These are phyloP conservation scores for Daldinia concentrica DNA, from an alignment of 495 filamentous ascomycete species.

Conservation along the genomic window DNA sequence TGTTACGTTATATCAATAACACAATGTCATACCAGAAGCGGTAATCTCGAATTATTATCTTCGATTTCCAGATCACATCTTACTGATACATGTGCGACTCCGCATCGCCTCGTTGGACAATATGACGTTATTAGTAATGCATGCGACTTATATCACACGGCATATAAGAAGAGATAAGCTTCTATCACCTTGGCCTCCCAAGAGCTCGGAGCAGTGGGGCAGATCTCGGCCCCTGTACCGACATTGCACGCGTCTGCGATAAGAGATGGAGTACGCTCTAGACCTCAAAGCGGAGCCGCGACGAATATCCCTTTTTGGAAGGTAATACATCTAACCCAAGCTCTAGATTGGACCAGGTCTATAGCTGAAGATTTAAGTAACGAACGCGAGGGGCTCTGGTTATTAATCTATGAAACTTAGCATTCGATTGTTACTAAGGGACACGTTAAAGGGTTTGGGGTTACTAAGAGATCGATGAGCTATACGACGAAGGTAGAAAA, in stretches of 20 bases:
- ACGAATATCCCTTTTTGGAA: slow-evolving; percentile 25
- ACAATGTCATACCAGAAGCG: neutral
- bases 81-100: neutral
- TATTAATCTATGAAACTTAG: neutral
- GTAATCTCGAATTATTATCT: neutral
- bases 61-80: neutral
- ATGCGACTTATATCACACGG: neutral
- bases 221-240: neutral
- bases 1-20: neutral
- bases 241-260: neutral
- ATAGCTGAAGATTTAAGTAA: neutral
- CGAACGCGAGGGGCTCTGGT: neutral
- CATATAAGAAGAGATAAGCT: neutral
- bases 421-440: neutral
- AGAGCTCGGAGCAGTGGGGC: neutral
- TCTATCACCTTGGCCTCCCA: neutral
- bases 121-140: neutral
- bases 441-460: neutral
- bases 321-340: neutral
- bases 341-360: slow-evolving; percentile 18
- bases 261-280: neutral
- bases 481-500: no score
- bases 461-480: no score
- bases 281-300: neutral
- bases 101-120: neutral